These are phyloP conservation scores for Leptographium lundbergii DNA, from an alignment of 2,329 filamentous ascomycete species.

Conservation along the genomic window DNA sequence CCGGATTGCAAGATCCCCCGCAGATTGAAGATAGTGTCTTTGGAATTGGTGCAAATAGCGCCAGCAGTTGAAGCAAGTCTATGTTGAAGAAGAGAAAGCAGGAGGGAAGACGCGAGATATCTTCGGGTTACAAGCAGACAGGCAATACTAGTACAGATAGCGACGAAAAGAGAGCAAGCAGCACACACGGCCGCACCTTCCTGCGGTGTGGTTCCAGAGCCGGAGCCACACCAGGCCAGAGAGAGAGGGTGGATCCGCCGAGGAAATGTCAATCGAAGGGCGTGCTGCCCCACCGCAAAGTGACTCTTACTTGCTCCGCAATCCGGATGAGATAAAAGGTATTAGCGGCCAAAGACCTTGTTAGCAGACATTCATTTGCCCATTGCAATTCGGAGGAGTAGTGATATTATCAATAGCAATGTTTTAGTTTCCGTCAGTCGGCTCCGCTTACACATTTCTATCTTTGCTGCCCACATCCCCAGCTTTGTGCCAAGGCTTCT, in stretches of 20 bases:
- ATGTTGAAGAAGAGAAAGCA: too few species aligned
- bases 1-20: too few species aligned
- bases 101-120: too few species aligned
- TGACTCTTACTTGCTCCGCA: neutral
- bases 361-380: too few species aligned
- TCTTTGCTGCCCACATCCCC: neutral
- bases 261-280: slow-evolving; percentile 1
- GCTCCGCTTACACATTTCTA: neutral
- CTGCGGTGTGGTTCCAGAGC: neutral
- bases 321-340: neutral
- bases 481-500: neutral
- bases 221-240: neutral
- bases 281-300: neutral
- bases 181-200: neutral
- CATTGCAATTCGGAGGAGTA: too few species aligned
- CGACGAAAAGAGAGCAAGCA: neutral
- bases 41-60: too few species aligned
- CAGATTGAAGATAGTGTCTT: too few species aligned
- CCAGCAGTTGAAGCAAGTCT: too few species aligned
- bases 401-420: too few species aligned
- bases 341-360: too few species aligned
- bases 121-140: too few species aligned
- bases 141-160: neutral
- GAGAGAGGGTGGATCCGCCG: neutral
- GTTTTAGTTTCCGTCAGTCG: too few species aligned